Evolutionary conservation across 1,284 basidiomycete genomes (phyloP), one percentile per base, ranked within the genome.

Genomic region (Cutaneotrichosporon sp.): DNA sequence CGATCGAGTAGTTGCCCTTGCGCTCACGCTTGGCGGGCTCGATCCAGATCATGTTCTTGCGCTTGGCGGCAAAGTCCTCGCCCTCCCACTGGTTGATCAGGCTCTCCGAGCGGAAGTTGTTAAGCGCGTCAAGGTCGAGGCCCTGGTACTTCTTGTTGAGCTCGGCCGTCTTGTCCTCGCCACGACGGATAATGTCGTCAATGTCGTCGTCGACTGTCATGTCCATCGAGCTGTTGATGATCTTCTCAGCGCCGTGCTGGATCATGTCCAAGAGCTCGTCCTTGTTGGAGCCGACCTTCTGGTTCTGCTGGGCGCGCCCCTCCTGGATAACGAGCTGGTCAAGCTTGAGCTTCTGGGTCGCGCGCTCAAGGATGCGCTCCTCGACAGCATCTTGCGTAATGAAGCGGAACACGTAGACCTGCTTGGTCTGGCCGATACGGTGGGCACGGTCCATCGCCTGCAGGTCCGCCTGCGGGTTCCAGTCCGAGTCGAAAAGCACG

Each of bases 401-500:
- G 78, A 99, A 98, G 27, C 95, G 84, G 84, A 95, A 99, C 1
- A 99, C 97, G 73, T 95, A 97, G 20, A 98, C 95, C 79, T 99
- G 95, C 81, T 98, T 98, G 54, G 91, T 98, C 81, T 98, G 97
- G 2, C 95, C 95, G 66, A 99, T 98, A 69, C 95, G 91, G 81
- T 99, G 95, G 0, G 95, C 95, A 67, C 95, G 91, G 77, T 99
- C 95, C 97, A 99, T 98, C 7, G 97, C 97, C 78, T 99, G 97
- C 59, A 99, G 79, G 82, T 99, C 97, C 4, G 95, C 95, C 81
- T 99, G 95, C 1, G 97, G 95, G 79, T 99, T 99, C 95, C 95
- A 99, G 79, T 99, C 97, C 67, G 89, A 91, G 75, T 99, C 97
- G 69, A 98, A 99, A n/a, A 99, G 82, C 0, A 99, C 89, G 51